Evolutionary conservation across 2,329 filamentous ascomycete species (phyloP), one percentile per base, ranked within the genome.

Genomic region (Neobulgaria alba): DNA sequence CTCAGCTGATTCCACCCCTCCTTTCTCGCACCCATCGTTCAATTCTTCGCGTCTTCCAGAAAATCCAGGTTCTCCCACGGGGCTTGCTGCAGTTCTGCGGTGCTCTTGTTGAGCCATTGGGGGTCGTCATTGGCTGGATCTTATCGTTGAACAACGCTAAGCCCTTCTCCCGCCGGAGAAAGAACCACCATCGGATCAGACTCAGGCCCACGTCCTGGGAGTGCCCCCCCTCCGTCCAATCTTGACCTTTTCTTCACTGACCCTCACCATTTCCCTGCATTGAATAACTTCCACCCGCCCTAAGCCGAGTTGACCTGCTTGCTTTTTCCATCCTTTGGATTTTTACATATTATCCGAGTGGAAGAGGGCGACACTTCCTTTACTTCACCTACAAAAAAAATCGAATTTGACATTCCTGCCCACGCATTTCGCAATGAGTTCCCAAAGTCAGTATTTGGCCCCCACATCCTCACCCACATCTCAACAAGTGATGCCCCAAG

Each of bases 61-160:
- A n/a, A 34, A 20, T 20, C 38, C 7, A 26, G 7, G 23, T 7
- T 26, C 12, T 26, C 23, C 7, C 12, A 7, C 23, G 7, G 23
- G 7, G 23, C 23, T 26, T 26, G 7, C 12, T 12, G 7, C 12
- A 7, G n/a, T n/a, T n/a, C n/a, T n/a, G n/a, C n/a, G n/a, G n/a
- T n/a, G n/a, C n/a, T n/a, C 10, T 19, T 18, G 14, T n/a, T 10
- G 23, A 15, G 33, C 39, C 29, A 42, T 42, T 42, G 41, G 26
- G 10, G 9, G 2, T 16, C 35, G 3, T 42, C 12, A 42, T 42
- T 42, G 41, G 41, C 23, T 26, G 23, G 7, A 26, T 26, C 23
- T 26, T 23, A 41, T 29, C 26, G 36, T n/a, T n/a, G n/a, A n/a
- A n/a, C n/a, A n/a, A n/a, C n/a, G n/a, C n/a, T n/a, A n/a, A n/a